Evolutionary conservation across 345 rosid species (phyloP), one percentile per base, ranked within the genome.

Genomic region (Moricandia moricandioides): DNA sequence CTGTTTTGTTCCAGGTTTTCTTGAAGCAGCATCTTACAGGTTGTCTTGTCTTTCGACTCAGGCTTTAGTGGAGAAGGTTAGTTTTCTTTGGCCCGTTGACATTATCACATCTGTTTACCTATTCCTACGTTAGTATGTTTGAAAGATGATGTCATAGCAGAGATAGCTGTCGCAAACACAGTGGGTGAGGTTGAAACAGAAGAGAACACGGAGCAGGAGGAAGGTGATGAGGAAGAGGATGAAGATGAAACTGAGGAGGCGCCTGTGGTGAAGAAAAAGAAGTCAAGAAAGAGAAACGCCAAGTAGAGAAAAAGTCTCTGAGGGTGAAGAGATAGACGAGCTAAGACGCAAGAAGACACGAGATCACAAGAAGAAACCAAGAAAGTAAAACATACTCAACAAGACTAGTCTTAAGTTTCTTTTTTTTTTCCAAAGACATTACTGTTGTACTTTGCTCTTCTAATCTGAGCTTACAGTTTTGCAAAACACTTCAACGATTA

Each of bases 21-120:
- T 81, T 95, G 83, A 95, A 92, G 86, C 99, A 95, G 80, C 94
- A 88, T 84, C 98, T 95, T 68, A 85, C 86, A 4, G 71, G n/a
- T n/a, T n/a, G 81, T 74, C 91, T 92, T 58, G 85, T 92, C 69
- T n/a, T 84, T 90, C 21, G 91, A 92, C 85, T 75, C 96, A 1
- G 85, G 83, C 78, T 90, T 89, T 76, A 51, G 71, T 12, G 84
- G 98, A 88, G 79, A 73, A 74, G 79, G 82, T 73, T 47, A 31
- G 67, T 62, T 61, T 45, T 72, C 24, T 51, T 0, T 35, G 58
- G 3, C 3, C 7, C 40, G 37, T 59, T 26, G 17, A 52, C 21
- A 16, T 21, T 16, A 45, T 70, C 43, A 10, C 2, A 34, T 12
- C 8, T 27, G 16, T 7, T 13, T 39, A 1, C 10, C 30, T 13